Percentiles rank a stretch among this genome's conserved stretches.
Evolutionary conservation across 176 grass and related monocot genomes (phyloP).

Genomic region (Otatea glauca): DNA sequence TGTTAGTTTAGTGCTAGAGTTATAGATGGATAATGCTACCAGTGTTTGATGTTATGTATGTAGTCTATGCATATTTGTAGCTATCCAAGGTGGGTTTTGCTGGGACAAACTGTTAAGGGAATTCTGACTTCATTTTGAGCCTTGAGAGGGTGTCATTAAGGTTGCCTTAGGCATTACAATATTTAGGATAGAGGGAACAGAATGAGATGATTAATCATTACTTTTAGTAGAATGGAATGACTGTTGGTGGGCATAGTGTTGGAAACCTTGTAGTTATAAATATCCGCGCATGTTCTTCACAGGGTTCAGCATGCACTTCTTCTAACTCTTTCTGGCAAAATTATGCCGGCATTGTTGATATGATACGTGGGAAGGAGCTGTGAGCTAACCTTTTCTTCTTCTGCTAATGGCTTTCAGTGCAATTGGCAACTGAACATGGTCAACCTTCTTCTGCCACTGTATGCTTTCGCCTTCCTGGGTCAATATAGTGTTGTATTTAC

Average conservation of each 20-base stretch:
- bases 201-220: not conserved
- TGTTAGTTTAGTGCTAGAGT: slow-evolving; percentile 9
- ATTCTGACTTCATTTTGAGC: slow-evolving; percentile 14
- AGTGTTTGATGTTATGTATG: slow-evolving; percentile 18
- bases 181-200: not conserved
- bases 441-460: slow-evolving; percentile 20
- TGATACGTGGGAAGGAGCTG: not conserved
- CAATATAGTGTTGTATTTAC: slow-evolving; percentile 2
- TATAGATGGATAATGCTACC: not conserved
- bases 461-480: not conserved
- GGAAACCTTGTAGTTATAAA: slow-evolving; percentile 23
- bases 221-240: not conserved
- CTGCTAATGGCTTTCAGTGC: slow-evolving; percentile 18
- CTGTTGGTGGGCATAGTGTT: not conserved
- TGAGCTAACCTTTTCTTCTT: not conserved
- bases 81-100: not conserved
- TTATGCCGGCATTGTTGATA: slow-evolving; percentile 8
- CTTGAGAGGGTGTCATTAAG: not conserved
- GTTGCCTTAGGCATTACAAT: not conserved
- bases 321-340: not conserved
- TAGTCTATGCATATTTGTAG: not conserved
- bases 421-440: slow-evolving; percentile 18
- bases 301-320: not conserved
- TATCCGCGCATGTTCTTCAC: not conserved
- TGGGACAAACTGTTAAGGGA: not conserved